Conservation (phyloP, 2,329 filamentous ascomycete species). For the Tolypocladium pustulatum region DNA sequence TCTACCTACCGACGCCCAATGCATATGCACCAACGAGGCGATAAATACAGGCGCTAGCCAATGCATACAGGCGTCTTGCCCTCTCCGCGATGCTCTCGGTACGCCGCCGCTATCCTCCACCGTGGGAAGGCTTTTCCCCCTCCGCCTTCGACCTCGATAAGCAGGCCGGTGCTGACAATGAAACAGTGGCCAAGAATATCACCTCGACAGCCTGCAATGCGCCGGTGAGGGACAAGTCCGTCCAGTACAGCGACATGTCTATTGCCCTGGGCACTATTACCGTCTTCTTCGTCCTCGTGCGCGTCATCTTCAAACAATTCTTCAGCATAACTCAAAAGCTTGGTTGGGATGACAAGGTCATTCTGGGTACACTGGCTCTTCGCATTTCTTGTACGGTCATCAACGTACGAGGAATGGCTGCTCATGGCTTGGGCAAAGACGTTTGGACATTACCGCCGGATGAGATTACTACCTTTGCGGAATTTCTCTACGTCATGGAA, state of each 20-base stretch:
- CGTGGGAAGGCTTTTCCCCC: background rate
- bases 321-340: constrained; percentile 19
- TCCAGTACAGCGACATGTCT: background rate
- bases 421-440: constrained; percentile 31
- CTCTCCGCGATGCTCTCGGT: background rate
- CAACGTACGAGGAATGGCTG: constrained; percentile 14
- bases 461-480: constrained; percentile 27
- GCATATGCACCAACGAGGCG: background rate
- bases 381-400: constrained; percentile 19
- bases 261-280: background rate
- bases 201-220: constrained; percentile 1
- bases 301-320: constrained; percentile 23
- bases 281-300: constrained; percentile 23
- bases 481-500: constrained; percentile 26
- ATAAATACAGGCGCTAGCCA: background rate
- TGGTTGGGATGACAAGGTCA: constrained; percentile 24
- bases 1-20: background rate
- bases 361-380: constrained; percentile 15
- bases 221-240: background rate
- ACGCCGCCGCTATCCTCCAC: background rate
- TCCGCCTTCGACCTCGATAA: background rate
- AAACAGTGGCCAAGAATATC: constrained; percentile 1
- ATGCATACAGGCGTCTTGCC: background rate
- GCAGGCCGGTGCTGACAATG: background rate
- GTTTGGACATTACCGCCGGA: constrained; percentile 31